phyloP scores from a whole-genome alignment of 2,329 filamentous ascomycete genomes.

The Grosmannia penicillata region DNA sequence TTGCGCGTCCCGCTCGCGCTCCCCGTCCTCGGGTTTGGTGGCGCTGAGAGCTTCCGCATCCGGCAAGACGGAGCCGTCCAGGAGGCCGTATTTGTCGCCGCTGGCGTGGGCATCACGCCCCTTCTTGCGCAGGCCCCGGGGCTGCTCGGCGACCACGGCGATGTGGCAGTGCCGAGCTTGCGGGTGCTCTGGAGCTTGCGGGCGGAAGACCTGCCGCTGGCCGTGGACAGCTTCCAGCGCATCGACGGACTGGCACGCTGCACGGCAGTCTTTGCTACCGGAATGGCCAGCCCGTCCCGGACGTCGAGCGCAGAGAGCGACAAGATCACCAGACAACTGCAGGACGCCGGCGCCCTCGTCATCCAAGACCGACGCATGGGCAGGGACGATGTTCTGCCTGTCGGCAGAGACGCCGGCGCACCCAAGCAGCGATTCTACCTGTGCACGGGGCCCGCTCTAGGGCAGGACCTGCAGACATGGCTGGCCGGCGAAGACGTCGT shows the following conservation, averaged over 20 bases:
- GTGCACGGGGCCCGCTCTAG: conserved; percentile 30
- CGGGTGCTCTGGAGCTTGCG: conserved; percentile 54
- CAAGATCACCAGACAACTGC: conserved; percentile 17
- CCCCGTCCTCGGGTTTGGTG: conserved; percentile 59
- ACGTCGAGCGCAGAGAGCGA: no score
- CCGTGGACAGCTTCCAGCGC: conserved; percentile 39
- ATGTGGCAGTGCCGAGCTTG: neutral
- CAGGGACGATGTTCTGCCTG: conserved; percentile 24
- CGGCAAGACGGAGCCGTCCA: conserved; percentile 20
- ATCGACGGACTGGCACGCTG: conserved; percentile 34
- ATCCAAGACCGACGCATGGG: conserved; percentile 22
- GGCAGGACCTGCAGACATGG: conserved; percentile 31
- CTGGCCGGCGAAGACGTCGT: conserved; percentile 36
- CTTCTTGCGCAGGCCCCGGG: conserved; percentile 51
- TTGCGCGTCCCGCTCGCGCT: conserved; percentile 38
- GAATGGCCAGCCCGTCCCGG: no score
- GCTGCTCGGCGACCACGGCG: conserved; percentile 20
- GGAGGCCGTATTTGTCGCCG: conserved; percentile 50
- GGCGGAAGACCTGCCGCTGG: conserved; percentile 46
- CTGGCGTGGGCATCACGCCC: conserved; percentile 73
- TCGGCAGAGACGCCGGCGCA: conserved; percentile 16
- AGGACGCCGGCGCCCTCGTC: conserved; percentile 20
- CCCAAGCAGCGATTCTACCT: conserved; percentile 32
- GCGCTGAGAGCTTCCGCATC: conserved; percentile 32
- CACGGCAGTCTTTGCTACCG: conserved; percentile 53